Evolutionary conservation across 2,329 filamentous ascomycete species (phyloP).

Genomic region (Magnaporthiopsis rhizophila): DNA sequence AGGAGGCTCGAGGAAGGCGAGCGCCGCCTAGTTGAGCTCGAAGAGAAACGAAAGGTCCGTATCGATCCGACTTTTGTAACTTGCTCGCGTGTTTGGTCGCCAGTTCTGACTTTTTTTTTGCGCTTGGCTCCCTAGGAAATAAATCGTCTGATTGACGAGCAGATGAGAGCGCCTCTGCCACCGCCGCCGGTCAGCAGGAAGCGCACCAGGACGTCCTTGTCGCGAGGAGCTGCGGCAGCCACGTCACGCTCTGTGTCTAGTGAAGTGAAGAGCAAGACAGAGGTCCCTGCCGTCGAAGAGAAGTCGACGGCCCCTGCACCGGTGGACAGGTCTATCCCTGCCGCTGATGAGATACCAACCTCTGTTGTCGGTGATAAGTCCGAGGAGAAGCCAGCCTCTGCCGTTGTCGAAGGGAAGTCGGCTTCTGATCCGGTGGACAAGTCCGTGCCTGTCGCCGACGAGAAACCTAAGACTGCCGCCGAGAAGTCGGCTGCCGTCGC

Average conservation of each 20-base stretch:
- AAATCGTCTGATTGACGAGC: constrained; percentile 33
- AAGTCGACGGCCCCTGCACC: neutral
- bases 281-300: neutral
- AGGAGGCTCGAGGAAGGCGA: constrained; percentile 23
- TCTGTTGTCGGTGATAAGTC: neutral
- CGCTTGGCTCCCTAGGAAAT: constrained; percentile 26
- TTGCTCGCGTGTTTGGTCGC: too few relatives aligned
- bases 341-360: neutral
- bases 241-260: neutral
- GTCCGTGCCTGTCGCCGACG: neutral
- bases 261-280: neutral
- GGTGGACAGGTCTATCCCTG: neutral
- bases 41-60: constrained; percentile 24
- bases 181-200: constrained; percentile 18
- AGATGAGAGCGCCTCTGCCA: constrained; percentile 26
- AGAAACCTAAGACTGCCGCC: neutral
- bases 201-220: constrained; percentile 9
- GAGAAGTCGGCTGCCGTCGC: neutral
- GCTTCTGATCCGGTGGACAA: neutral
- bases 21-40: constrained; percentile 23
- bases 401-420: neutral
- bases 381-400: neutral
- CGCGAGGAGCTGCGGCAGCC: neutral
- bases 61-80: neutral
- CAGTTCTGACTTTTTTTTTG: neutral